Base-by-base conservation (phyloP, 2,329 filamentous ascomycete genomes). In the Aureobasidium musti region DNA sequence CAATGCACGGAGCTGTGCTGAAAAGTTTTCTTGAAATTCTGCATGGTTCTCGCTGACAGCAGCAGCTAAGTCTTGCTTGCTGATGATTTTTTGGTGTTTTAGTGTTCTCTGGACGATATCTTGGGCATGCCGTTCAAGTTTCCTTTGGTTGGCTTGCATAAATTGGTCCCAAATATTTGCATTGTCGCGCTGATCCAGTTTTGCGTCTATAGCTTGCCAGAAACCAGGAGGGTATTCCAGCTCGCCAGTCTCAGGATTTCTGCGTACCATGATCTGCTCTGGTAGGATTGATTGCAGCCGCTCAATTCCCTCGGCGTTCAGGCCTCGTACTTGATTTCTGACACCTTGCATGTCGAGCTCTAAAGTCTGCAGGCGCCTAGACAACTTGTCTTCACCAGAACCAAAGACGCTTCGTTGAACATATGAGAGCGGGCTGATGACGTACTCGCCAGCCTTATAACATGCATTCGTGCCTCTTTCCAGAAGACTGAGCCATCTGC, bases 161-260 rank as follows among this genome's bases (percentile, higher is more conserved):
- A 76, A 75, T 6, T 68, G 60, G 23, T 74, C 65, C 72, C 73
- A 76, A 0, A 73, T 66, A 10, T 69, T 70, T 3, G 85, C 71
- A 10, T 64, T 37, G 41, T 67, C 67, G 45, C 86, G 79, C 35
- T 78, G 76, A 1, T 78, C 77, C 56, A 90, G 82, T 66, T 83
- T 80, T 63, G 84, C 82, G 28, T 81, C 79, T 10, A 92, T 74
- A 0, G 88, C 89, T 66, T 85, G 80, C 84, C 86, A 92, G 68
- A 92, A 90, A 2, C 86, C 82, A 28, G 85, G 80, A 0, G 84
- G 78, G 19, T 91, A 83, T 26, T 83, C 77, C 0, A 80, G 76
- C 11, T 82, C 80, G 17, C 87, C 88, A 35, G 84, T 75, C 39
- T 78, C 75, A 66, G 83, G 78, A 8, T 81, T 79, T 17, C 82